phyloP scores from a whole-genome alignment of 257 asterid species.

The Fraxinus cuspidata region DNA sequence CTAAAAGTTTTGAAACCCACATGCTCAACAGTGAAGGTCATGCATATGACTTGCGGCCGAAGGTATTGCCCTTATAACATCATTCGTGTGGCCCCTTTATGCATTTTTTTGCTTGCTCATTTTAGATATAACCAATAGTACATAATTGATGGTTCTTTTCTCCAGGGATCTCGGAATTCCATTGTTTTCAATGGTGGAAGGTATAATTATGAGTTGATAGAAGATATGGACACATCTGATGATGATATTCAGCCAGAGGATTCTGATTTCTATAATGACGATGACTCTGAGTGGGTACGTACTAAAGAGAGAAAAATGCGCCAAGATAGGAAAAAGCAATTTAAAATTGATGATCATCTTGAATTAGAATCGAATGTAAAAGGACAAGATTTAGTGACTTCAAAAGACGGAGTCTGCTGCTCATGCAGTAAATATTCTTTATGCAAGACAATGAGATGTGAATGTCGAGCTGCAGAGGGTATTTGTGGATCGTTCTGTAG shows the following conservation, averaged over 20 bases:
- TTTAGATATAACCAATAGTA: not conserved
- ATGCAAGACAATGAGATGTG: constrained; percentile 81
- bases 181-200: constrained; percentile 35
- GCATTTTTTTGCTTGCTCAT: not conserved
- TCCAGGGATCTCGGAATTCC: constrained; percentile 67
- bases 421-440: constrained; percentile 65
- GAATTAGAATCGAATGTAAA: constrained; percentile 31
- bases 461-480: constrained; percentile 68
- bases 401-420: constrained; percentile 51
- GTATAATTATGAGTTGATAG: constrained; percentile 35
- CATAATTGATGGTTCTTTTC: not conserved
- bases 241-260: constrained; percentile 35
- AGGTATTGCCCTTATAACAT: constrained; percentile 42
- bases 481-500: constrained; percentile 56
- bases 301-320: constrained; percentile 42
- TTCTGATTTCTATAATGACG: constrained; percentile 21
- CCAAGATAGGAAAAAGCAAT: constrained; percentile 36
- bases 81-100: not conserved
- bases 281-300: constrained; percentile 45
- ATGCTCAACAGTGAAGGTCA: constrained; percentile 43
- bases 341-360: constrained; percentile 31
- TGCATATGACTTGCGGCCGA: constrained; percentile 69
- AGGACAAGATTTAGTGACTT: not conserved
- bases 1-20: constrained; percentile 25
- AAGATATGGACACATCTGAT: constrained; percentile 92